Evolutionary conservation across 2,329 filamentous ascomycete species (phyloP).

Genomic region (Fusarium tricinctum): DNA sequence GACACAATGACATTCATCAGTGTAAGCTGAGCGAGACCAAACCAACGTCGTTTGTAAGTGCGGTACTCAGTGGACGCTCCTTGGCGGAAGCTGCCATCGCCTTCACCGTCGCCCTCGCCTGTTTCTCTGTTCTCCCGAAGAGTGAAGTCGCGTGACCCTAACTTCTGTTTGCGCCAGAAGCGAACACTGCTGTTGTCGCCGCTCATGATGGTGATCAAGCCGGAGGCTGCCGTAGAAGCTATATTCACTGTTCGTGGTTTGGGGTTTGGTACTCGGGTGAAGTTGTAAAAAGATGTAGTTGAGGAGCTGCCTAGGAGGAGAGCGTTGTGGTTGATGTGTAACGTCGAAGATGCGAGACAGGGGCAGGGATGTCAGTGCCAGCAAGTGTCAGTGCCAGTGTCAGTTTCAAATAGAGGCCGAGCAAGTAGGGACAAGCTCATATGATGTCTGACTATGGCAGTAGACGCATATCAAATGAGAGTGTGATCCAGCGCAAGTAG

Average conservation of each 20-base stretch:
- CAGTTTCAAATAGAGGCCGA: slow-evolving; percentile 7
- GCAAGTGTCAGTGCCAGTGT: slow-evolving; percentile 1
- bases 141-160: slow-evolving; percentile 49
- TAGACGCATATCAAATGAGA: slow-evolving; percentile 6
- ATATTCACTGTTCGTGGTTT: slow-evolving; percentile 20
- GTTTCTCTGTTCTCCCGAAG: slow-evolving; percentile 47
- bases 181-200: slow-evolving; percentile 41
- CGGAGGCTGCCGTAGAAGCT: slow-evolving; percentile 12
- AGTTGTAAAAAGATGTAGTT: background rate
- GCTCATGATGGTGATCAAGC: slow-evolving; percentile 39
- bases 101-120: slow-evolving; percentile 43
- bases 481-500: slow-evolving; percentile 3
- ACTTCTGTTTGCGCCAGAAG: slow-evolving; percentile 52
- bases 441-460: slow-evolving; percentile 9
- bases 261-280: background rate
- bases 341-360: slow-evolving; percentile 6
- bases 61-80: slow-evolving; percentile 55
- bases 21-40: slow-evolving; percentile 86
- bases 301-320: slow-evolving; percentile 1
- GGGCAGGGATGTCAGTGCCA: slow-evolving; percentile 16
- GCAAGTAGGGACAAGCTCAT: background rate
- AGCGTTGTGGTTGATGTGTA: slow-evolving; percentile 13
- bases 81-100: slow-evolving; percentile 47
- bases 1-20: slow-evolving; percentile 93
- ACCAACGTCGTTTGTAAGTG: slow-evolving; percentile 87